Evolutionary conservation across 192 early-diverging fungal genomes (phyloP).

Genomic region (Rhizoclosmatium sp.): DNA sequence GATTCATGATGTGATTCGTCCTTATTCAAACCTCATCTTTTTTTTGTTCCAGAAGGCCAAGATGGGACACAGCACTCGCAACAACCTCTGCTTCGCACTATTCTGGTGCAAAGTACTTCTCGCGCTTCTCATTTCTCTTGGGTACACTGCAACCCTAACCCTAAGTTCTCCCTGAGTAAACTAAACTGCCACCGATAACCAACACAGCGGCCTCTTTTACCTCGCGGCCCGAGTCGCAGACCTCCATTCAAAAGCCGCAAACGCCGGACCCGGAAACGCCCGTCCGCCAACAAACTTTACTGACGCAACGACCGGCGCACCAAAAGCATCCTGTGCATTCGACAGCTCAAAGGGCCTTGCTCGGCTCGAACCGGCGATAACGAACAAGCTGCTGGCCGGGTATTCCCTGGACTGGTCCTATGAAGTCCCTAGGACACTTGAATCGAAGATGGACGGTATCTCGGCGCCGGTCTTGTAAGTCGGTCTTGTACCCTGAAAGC

Average conservation of each 20-base stretch:
- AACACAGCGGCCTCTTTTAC: constrained; percentile 20
- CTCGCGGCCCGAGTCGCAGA: constrained; percentile 6
- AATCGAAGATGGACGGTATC: background rate
- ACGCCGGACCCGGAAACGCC: background rate
- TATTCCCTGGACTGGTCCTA: constrained; percentile 43
- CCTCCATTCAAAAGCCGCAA: constrained; percentile 6
- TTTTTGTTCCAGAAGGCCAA: background rate
- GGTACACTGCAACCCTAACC: background rate
- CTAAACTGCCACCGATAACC: background rate
- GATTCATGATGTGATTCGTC: no score
- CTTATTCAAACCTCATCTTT: no score
- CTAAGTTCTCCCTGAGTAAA: background rate
- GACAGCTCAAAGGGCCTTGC: constrained; percentile 17
- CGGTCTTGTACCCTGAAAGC: background rate
- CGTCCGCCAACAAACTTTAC: background rate
- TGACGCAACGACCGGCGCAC: constrained; percentile 4
- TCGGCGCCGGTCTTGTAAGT: constrained; percentile 37
- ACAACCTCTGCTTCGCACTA: constrained; percentile 2
- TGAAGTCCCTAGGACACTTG: constrained; percentile 18
- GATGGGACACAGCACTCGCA: constrained; percentile 13
- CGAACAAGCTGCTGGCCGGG: constrained; percentile 24
- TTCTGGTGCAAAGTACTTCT: constrained; percentile 11
- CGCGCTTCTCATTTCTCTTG: background rate
- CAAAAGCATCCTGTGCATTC: background rate
- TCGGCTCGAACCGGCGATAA: constrained; percentile 23